These are phyloP conservation scores for Lepidium aucheri DNA, from an alignment of 345 rosid genomes.

Conservation along the genomic window DNA sequence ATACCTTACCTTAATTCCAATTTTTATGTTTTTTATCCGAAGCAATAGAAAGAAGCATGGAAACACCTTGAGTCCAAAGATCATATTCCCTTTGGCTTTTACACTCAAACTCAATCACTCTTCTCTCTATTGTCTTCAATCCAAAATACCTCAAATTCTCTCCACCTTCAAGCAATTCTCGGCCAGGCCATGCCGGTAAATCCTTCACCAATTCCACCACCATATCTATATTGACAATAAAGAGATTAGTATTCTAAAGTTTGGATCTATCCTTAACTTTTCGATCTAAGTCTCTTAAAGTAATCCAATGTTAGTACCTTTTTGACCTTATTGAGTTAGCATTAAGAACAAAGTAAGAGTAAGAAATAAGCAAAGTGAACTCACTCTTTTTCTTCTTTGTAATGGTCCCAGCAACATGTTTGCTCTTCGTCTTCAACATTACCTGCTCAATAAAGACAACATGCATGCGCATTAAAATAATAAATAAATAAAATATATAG, in stretches of 20 bases:
- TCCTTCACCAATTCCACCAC: slow-evolving; percentile 54
- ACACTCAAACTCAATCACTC: slow-evolving; percentile 72
- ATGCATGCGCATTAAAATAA: not conserved
- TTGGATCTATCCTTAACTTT: slow-evolving; percentile 19
- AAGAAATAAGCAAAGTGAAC: slow-evolving; percentile 29
- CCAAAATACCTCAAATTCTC: slow-evolving; percentile 69
- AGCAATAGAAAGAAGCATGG: slow-evolving; percentile 53
- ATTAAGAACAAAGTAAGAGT: slow-evolving; percentile 14
- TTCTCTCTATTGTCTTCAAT: slow-evolving; percentile 44
- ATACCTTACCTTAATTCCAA: slow-evolving; percentile 24
- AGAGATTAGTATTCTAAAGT: slow-evolving; percentile 2
- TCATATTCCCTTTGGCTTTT: slow-evolving; percentile 69
- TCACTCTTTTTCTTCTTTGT: slow-evolving; percentile 87
- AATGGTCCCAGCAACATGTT: slow-evolving; percentile 67
- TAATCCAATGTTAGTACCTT: slow-evolving; percentile 5
- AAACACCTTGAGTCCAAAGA: slow-evolving; percentile 71
- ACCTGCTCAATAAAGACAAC: slow-evolving; percentile 37
- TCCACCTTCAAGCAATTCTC: slow-evolving; percentile 62
- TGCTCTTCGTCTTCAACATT: slow-evolving; percentile 80
- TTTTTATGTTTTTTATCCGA: slow-evolving; percentile 40
- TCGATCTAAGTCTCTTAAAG: not conserved
- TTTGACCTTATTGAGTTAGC: slow-evolving; percentile 6
- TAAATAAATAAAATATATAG: too few relatives aligned
- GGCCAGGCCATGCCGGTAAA: slow-evolving; percentile 71
- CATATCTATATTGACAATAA: slow-evolving; percentile 35